Base-by-base conservation (phyloP, 1,284 basidiomycete genomes). In the Cryptococcus sp. region DNA sequence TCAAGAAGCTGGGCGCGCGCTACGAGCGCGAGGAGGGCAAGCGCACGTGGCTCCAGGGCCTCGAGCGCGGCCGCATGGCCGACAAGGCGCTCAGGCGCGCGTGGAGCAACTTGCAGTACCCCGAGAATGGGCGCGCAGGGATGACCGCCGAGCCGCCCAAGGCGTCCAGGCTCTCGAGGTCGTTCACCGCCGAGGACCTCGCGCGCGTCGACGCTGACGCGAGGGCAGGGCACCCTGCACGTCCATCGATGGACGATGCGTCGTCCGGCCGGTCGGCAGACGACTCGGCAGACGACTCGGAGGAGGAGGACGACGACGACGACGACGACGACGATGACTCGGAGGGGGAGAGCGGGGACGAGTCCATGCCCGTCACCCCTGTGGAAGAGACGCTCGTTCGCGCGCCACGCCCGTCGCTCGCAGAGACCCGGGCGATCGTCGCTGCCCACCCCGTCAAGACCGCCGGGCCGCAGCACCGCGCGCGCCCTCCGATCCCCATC, bases 21-120 rank as follows among this genome's bases (percentile, higher is more conserved):
- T 73, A 77, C 62, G 70, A 75, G 55, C 61, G 70, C 12, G 77
- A 77, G 51, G 72, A 77, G 60, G 68, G 67, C 55, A 76, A 74
- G 61, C 62, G 77, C 51, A 45, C 53, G 42, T 76, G 70, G 71
- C 63, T 75, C n/a, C 73, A 76, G 53, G 58, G 62, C 24, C 55
- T 76, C 15, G 77, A 78, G 51, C 57, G 69, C 12, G 65, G 67
- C 33, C 62, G 70, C 40, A 60, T 65, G 35, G 69, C 63, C 24
- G 73, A 76, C 52, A 70, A 64, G 61, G 70, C 71, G 1, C 53
- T 69, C 4, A 62, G 73, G 52, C 62, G 69, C 18, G 72, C 75
- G 16, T 73, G 63, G 59, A 67, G 66, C 37, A 72, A 72, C 59
- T 66, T 68, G 8, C 52, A 63, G 23, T 33, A 33, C 28, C 28